Base-by-base conservation (phyloP, 73 alveolate species). In the Blepharisma stoltei region DNA sequence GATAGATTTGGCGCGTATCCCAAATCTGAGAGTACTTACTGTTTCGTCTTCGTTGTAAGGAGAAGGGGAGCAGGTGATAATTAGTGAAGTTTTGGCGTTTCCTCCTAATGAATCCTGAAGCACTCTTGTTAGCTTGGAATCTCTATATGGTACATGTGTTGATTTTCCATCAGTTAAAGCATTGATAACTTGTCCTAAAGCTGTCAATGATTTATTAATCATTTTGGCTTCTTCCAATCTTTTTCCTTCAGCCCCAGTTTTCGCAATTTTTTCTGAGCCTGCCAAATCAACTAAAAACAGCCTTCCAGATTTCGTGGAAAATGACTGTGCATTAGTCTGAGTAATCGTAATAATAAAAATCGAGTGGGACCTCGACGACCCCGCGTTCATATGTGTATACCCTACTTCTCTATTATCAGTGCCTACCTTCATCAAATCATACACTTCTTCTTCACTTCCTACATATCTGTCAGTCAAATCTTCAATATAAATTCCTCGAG, bases 261-360 rank as follows among this genome's bases (percentile, higher is more conserved):
- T 88, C 70, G 94, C 93, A 41, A 90, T 89, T 82, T 96, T 96
- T 85, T 96, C 99, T 82, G 97, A 86, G 27, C 99, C 99, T 4
- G 99, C 99, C 86, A 96, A 86, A 89, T 96, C 99, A 6, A 96
- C 99, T 73, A 96, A 93, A 71, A 90, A 95, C 50, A 96, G 94
- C 82, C 92, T 95, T 6, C 98, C 97, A 45, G 90, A 89, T 88
- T 92, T 90, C 38, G 70, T 71, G 0, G 67, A 65, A 11, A 68
- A 89, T 55, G 82, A 25, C 38, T 70, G 52, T 6, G 77, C 11
- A 67, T 78, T 73, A 46, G 81, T 83, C n/a, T 84, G 91, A 84
- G 95, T 96, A 25, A 96, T 71, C 67, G 90, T 68, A 32, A 96
- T 86, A 41, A 96, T 95, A 55, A 96, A 92, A 67, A 96, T 90